Conservation (phyloP, 139 green algal species). For the Micromonas commoda region DNA sequence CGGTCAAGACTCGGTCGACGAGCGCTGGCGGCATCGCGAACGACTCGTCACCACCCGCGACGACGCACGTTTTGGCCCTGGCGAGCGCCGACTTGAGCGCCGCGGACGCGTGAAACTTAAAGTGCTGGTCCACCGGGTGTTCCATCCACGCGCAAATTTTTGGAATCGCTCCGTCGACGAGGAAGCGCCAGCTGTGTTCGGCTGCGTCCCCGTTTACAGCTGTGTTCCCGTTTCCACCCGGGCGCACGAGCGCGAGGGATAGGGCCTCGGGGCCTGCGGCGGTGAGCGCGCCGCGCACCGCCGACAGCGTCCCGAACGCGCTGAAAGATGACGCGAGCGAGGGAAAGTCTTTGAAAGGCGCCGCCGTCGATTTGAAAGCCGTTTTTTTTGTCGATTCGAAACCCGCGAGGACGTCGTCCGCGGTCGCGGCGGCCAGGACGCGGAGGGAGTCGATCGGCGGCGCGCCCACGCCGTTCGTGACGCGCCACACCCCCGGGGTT, state of each 20-base stretch:
- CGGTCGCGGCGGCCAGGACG: no score
- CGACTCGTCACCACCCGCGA: background rate
- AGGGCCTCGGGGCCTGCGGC: background rate
- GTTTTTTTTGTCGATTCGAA: no score
- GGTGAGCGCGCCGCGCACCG: background rate
- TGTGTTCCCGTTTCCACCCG: background rate
- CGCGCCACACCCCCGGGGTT: no score
- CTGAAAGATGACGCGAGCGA: background rate
- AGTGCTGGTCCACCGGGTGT: background rate
- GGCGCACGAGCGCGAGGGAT: background rate
- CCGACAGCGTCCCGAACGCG: background rate
- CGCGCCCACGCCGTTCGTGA: no score
- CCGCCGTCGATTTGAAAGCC: background rate
- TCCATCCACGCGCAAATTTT: background rate
- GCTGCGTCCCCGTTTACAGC: background rate
- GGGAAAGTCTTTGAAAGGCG: background rate
- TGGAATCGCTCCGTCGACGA: background rate
- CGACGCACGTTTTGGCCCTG: background rate
- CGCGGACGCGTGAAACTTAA: constrained; percentile 6
- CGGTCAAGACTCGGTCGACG: constrained; percentile 25
- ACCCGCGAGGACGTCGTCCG: no score
- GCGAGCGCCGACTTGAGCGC: background rate
- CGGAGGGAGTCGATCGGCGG: no score
- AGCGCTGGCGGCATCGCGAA: background rate
- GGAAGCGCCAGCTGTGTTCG: background rate